Evolutionary conservation across 192 early-diverging fungal genomes (phyloP).

Genomic region (Backusella luteola): DNA sequence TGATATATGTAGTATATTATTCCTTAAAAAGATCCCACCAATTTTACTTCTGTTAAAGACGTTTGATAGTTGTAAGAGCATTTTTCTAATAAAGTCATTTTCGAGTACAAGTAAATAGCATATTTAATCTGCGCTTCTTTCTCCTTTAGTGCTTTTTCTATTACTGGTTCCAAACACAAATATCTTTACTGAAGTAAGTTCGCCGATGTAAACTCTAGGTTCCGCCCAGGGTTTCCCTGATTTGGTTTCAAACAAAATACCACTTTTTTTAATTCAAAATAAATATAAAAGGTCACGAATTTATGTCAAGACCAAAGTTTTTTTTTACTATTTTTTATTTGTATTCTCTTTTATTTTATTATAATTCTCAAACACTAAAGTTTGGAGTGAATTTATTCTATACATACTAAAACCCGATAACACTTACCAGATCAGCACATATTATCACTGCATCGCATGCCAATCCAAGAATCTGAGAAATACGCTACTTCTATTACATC

Average conservation of each 20-base stretch:
- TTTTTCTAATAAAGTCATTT: not conserved
- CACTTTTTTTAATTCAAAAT: not conserved
- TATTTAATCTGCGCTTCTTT: not conserved
- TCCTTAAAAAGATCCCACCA: not conserved
- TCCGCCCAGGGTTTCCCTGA: slow-evolving; percentile 5
- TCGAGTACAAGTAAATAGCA: not conserved
- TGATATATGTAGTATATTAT: not conserved
- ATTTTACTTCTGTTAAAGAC: not conserved
- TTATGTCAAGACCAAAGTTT: not conserved
- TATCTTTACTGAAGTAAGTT: not conserved
- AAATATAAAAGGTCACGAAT: not conserved
- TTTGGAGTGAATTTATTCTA: not conserved
- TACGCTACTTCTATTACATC: not conserved
- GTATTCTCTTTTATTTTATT: not conserved
- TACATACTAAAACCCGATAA: not conserved
- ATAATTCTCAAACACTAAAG: not conserved
- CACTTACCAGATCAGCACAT: not conserved
- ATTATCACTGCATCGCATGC: not conserved
- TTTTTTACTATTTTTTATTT: not conserved
- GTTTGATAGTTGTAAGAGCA: not conserved
- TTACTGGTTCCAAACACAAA: not conserved
- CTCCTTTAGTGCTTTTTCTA: not conserved
- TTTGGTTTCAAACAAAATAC: not conserved
- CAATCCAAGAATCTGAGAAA: slow-evolving; percentile 6
- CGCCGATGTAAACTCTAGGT: slow-evolving; percentile 2